These are phyloP conservation scores for Scedosporium boydii DNA, from an alignment of 2,329 filamentous ascomycete genomes.

Conservation along the genomic window DNA sequence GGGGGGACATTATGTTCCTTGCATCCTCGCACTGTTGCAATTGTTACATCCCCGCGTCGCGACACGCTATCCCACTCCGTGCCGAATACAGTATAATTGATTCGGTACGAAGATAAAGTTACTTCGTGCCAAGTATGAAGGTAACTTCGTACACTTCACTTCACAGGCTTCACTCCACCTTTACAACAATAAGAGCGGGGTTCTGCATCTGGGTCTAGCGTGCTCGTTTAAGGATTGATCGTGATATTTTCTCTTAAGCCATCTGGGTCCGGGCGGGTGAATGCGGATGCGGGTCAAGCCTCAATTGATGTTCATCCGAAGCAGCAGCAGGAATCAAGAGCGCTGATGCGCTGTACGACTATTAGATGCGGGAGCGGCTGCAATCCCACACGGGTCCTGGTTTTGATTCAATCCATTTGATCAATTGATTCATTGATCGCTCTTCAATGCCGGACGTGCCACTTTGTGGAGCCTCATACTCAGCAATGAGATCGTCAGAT, in stretches of 20 bases:
- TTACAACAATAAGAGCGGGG: too few relatives aligned
- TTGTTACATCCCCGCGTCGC: constrained; percentile 9
- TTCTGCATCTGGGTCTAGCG: too few relatives aligned
- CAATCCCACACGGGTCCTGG: neutral
- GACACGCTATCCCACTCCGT: constrained; percentile 2
- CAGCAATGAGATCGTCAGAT: too few relatives aligned
- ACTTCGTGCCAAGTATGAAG: neutral
- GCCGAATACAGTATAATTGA: constrained; percentile 6
- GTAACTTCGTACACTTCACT: neutral
- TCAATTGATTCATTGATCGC: neutral
- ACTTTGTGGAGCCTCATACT: neutral
- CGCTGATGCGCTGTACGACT: neutral
- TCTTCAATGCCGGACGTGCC: neutral
- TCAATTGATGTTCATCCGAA: neutral
- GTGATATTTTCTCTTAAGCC: neutral
- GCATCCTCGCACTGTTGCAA: constrained; percentile 1
- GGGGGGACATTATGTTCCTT: constrained; percentile 1
- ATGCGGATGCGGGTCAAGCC: neutral
- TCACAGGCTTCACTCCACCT: too few relatives aligned
- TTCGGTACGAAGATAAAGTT: neutral
- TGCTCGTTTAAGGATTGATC: neutral
- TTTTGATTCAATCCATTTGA: neutral
- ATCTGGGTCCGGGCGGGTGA: neutral
- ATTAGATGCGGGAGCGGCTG: neutral
- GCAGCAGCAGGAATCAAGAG: neutral